Base-by-base conservation (phyloP, 2,329 filamentous ascomycete species). In the Sporothrix globosa region DNA sequence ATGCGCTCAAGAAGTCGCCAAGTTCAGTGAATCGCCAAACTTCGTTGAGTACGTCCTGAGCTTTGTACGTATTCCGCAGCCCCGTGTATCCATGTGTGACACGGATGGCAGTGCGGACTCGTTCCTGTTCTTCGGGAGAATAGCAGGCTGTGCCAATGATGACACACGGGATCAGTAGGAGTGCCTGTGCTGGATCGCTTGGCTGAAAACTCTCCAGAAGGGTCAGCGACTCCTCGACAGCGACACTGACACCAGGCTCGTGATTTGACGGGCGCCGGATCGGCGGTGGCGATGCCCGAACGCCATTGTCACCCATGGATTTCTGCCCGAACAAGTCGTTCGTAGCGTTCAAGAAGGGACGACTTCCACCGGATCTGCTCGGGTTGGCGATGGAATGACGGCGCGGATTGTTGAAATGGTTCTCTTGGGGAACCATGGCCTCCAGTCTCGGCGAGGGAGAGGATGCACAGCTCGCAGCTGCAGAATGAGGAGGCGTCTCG, bases 91-190 rank as follows among this genome's bases (percentile, higher is more conserved):
- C 83, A 53, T 84, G 83, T 6, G 89, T 82, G 0, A 81, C 81
- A 56, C 79, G 80, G 67, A 90, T 77, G 1, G 86, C 84, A 1
- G 78, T 78, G 4, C 84, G 80, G 7, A 89, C 79, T 14, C 85
- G 81, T n/a, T 84, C 81, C 67, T 86, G 85, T 73, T 89, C 86
- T 2, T 77, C 73, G 0, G 81, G 78, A 2, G 84, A 81, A 74
- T 89, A 88, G 71, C 85, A 86, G 0, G 86, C 84, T n/a, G 85
- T 86, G 27, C 88, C 88, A 53, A 90, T 84, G 1, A 90, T 78
- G 30, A 90, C 82, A 69, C 86, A 87, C 0, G 88, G 88, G 17
- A 89, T 84, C 24, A 90, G 78, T 0, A 90, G 81, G 3, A 90
- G 79, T 0, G 86, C 88, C 75, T 90, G 87, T 4, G 82, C 83